These are phyloP conservation scores for Micractinium conductrix DNA, from an alignment of 139 green algal genomes.

Conservation along the genomic window DNA sequence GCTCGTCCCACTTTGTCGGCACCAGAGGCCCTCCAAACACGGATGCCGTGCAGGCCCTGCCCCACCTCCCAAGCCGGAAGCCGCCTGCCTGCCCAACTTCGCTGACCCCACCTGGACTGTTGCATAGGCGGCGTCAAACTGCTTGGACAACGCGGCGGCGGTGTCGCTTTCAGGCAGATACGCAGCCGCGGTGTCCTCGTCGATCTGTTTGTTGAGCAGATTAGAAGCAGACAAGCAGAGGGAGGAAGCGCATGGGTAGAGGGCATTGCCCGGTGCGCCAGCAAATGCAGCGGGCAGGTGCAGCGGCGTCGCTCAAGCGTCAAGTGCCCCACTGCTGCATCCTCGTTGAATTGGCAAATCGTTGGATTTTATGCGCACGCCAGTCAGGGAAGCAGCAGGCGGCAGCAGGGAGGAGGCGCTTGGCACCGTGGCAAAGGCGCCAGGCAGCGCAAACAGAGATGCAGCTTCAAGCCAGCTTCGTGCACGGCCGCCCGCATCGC, in stretches of 20 bases:
- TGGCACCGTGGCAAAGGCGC: too few species aligned
- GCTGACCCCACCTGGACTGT: conserved; percentile 34
- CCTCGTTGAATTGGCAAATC: background rate
- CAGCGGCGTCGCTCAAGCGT: background rate
- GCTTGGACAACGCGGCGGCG: conserved; percentile 39
- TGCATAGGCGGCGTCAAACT: conserved; percentile 61
- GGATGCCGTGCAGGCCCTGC: background rate
- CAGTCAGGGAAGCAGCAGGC: too few species aligned
- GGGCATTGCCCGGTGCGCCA: too few species aligned
- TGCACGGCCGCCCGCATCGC: conserved; percentile 24
- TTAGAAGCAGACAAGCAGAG: background rate
- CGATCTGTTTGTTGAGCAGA: conserved; percentile 9
- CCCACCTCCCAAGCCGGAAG: background rate
- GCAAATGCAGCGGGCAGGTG: background rate
- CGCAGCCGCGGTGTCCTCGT: conserved; percentile 18
- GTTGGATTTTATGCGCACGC: too few species aligned
- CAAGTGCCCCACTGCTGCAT: background rate
- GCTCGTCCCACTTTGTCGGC: background rate
- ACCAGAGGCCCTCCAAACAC: background rate
- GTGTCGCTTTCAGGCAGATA: conserved; percentile 36
- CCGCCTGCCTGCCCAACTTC: background rate
- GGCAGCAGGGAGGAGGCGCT: too few species aligned
- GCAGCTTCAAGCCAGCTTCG: too few species aligned
- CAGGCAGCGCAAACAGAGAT: conserved; percentile 29
- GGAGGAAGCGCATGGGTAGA: background rate